phyloP scores from a whole-genome alignment of 345 rosid species.

The Noccaea caerulescens region DNA sequence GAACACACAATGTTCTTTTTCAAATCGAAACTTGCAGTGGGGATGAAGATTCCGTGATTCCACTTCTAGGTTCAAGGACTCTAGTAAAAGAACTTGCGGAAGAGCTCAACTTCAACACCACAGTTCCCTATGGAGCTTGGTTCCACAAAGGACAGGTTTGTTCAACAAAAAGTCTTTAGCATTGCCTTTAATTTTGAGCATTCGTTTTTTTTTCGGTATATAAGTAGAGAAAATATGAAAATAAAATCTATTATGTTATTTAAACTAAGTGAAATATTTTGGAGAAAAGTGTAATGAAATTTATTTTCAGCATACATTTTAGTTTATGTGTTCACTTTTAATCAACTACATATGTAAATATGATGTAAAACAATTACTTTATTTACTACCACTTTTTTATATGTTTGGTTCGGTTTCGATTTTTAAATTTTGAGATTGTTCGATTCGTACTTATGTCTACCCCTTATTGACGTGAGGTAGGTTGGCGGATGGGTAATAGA shows the following conservation, averaged over 20 bases:
- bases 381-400: no score
- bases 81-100: constrained; percentile 76
- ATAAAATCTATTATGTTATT: not conserved
- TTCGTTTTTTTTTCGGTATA: not conserved
- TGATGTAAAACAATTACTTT: not conserved
- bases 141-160: constrained; percentile 87
- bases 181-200: constrained; percentile 10
- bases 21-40: constrained; percentile 51
- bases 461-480: constrained; percentile 35
- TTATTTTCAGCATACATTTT: not conserved
- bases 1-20: not conserved
- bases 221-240: not conserved
- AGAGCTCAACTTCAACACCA: constrained; percentile 59
- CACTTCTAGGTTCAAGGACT: constrained; percentile 79
- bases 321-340: not conserved
- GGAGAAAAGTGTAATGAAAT: not conserved
- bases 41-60: constrained; percentile 88
- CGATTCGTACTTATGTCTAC: not conserved
- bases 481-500: constrained; percentile 90
- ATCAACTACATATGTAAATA: not conserved
- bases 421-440: not conserved
- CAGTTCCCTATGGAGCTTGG: constrained; percentile 85
- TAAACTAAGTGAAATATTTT: not conserved
- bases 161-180: not conserved
- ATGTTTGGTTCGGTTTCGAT: not conserved